Evolutionary conservation across 1,284 basidiomycete genomes (phyloP).

Genomic region (Gomphus bonarii): DNA sequence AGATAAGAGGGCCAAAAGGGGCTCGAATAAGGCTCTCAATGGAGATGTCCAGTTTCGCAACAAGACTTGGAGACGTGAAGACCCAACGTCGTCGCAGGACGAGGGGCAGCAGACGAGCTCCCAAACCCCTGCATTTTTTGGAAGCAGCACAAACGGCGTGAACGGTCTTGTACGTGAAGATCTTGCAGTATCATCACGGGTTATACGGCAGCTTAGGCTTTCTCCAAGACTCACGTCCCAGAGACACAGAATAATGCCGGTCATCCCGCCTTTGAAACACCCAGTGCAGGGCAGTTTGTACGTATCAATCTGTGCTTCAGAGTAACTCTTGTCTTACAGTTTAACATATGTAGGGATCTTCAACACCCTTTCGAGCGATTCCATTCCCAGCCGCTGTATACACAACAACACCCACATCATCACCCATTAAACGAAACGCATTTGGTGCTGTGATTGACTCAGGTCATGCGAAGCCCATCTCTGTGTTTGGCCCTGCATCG

Average conservation of each 20-base stretch:
- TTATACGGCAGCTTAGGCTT: neutral
- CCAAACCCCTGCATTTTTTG: neutral
- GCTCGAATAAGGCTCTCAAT: neutral
- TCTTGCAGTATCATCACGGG: neutral
- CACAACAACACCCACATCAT: neutral
- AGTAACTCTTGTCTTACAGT: neutral
- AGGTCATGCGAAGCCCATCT: neutral
- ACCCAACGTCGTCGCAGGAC: neutral
- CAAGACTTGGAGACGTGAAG: constrained; percentile 2
- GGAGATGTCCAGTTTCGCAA: neutral
- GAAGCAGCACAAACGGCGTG: neutral
- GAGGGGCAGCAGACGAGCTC: neutral
- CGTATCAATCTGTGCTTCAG: neutral
- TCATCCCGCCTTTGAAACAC: neutral
- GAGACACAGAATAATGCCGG: neutral
- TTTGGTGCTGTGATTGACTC: neutral
- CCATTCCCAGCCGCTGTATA: neutral
- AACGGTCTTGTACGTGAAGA: neutral
- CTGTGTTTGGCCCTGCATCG: neutral
- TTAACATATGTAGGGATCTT: neutral
- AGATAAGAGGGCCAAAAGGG: neutral
- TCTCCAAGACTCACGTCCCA: neutral
- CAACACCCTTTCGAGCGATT: neutral
- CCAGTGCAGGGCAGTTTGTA: neutral
- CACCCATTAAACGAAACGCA: neutral